These are phyloP conservation scores for Blastomyces silverae DNA, from an alignment of 2,329 filamentous ascomycete genomes.

Conservation along the genomic window DNA sequence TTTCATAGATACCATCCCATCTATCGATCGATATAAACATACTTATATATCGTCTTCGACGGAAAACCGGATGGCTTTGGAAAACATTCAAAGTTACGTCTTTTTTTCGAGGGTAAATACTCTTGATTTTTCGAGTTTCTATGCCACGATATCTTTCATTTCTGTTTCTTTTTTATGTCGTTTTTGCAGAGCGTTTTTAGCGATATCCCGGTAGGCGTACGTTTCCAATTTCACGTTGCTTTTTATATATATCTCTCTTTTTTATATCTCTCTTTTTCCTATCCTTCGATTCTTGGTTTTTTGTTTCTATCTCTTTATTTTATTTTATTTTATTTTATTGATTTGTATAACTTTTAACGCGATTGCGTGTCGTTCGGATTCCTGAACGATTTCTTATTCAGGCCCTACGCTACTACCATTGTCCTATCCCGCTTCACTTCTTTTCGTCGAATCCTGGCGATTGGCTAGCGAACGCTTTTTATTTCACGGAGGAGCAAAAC, in stretches of 20 bases:
- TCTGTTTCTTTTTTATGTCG: neutral
- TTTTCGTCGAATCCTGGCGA: neutral
- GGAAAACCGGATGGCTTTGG: neutral
- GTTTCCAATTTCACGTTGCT: neutral
- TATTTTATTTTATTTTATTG: neutral
- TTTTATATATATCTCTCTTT: no score
- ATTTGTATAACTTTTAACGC: neutral
- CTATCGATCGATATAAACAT: constrained; percentile 6
- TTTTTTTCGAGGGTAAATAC: neutral
- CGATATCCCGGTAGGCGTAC: constrained; percentile 10
- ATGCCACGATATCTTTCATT: neutral
- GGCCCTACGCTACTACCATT: neutral
- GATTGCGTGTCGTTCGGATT: neutral
- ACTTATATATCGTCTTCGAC: no score
- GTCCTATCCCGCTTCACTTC: neutral
- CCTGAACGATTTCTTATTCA: neutral
- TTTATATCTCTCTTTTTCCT: no score
- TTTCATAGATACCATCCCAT: neutral
- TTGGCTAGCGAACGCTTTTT: neutral
- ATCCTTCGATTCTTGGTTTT: neutral
- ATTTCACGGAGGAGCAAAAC: neutral
- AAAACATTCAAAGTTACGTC: constrained; percentile 1
- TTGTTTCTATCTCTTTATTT: neutral
- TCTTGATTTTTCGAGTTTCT: neutral
- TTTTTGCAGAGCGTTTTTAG: constrained; percentile 6